Conservation (phyloP, 2,329 filamentous ascomycete genomes). For the Cladophialophora immunda region DNA sequence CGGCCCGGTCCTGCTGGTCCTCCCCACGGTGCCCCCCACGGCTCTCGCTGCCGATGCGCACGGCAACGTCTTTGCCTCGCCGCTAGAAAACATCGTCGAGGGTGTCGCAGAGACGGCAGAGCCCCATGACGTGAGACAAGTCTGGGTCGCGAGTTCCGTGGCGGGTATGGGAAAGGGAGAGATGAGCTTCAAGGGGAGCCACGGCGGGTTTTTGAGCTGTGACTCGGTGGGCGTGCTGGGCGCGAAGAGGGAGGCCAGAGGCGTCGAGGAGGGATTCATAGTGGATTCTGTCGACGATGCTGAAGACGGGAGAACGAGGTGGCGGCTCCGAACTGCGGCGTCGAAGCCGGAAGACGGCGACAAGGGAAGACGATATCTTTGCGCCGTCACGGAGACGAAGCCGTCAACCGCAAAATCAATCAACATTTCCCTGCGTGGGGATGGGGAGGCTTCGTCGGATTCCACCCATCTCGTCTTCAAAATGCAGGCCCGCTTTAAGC, state of each 20-base stretch:
- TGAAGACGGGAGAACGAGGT: slow-evolving; percentile 24
- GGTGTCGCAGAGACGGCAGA: slow-evolving; percentile 83
- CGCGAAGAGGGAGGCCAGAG: slow-evolving; percentile 39
- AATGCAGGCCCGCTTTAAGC: slow-evolving; percentile 97
- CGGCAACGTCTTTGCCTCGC: slow-evolving; percentile 83
- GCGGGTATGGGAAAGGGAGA: slow-evolving; percentile 72
- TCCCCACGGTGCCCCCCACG: slow-evolving; percentile 76
- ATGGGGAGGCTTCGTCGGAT: slow-evolving; percentile 30
- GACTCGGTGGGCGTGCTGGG: slow-evolving; percentile 40
- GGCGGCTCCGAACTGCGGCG: slow-evolving; percentile 31
- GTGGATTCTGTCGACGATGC: slow-evolving; percentile 24
- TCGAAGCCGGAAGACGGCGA: slow-evolving; percentile 28
- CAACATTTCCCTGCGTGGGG: slow-evolving; percentile 39
- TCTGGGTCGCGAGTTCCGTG: slow-evolving; percentile 89
- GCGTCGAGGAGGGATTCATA: slow-evolving; percentile 44
- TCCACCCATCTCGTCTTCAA: slow-evolving; percentile 65
- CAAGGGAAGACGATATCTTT: slow-evolving; percentile 30
- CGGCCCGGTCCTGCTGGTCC: slow-evolving; percentile 82
- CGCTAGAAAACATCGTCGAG: slow-evolving; percentile 88
- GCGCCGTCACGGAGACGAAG: slow-evolving; percentile 23
- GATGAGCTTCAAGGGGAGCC: slow-evolving; percentile 87
- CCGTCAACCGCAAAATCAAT: slow-evolving; percentile 31
- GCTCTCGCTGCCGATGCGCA: slow-evolving; percentile 85
- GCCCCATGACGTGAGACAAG: slow-evolving; percentile 93
- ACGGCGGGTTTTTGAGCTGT: slow-evolving; percentile 71